Base-by-base conservation (phyloP, 2,329 filamentous ascomycete genomes). In the Sclerotinia subarctica region DNA sequence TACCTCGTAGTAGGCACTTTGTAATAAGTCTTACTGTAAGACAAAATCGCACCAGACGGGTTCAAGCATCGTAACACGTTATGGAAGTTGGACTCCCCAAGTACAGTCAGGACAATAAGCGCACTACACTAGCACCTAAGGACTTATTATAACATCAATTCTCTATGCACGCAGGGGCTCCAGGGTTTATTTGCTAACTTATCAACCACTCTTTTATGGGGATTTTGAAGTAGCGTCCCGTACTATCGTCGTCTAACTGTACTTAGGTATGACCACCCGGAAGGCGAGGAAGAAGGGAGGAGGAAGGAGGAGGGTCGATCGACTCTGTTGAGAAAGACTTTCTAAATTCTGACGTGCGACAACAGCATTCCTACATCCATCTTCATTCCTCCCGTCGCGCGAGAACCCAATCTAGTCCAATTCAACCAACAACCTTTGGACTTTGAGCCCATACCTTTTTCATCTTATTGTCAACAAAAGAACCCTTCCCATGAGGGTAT, bases 341-440 rank as follows among this genome's bases (percentile, higher is more conserved):
- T 49, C 26, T 6, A 24, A 19, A 35, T 62, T 49, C 44, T 64
- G 60, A 53, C 60, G 35, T 38, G 60, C 60, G 47, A 64, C 60
- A 64, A 64, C 60, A 64, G 24, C 60, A 64, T 64, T 64, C 60
- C 47, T 42, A 32, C n/a, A n/a, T n/a, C n/a, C n/a, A 26, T 53
- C 49, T 53, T 64, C 60, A 64, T 64, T 64, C 60, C 60, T 64
- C 32, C 3, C 60, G 29, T 49, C 58, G 29, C 44, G 26, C 58
- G 26, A 49, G 24, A 59, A 29, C 13, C 7, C 38, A 29, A 19
- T 19, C 0, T 10, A 3, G 4, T 5, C 24, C 17, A 32, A n/a
- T 24, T n/a, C 42, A n/a, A n/a, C 57, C 42, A 10, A 35, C 44
- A 46, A 29, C n/a, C n/a, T n/a, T n/a, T n/a, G n/a, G n/a, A 47